Evolutionary conservation across 805 yeast species (phyloP).

Genomic region (Yueomyces sinensis): DNA sequence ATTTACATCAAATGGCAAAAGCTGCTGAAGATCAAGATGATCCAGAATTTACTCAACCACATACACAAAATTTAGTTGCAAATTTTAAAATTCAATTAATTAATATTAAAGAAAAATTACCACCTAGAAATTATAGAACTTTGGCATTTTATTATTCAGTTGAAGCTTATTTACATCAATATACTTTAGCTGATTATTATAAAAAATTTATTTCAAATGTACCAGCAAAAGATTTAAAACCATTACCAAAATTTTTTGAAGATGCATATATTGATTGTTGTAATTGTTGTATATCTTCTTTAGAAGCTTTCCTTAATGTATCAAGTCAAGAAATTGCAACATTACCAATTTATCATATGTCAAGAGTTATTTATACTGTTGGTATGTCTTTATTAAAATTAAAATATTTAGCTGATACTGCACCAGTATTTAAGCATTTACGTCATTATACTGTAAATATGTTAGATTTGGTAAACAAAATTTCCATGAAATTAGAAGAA

Average conservation of each 20-base stretch:
- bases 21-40: conserved; percentile 7
- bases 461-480: conserved; percentile 18
- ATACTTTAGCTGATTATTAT: conserved; percentile 22
- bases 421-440: conserved; percentile 33
- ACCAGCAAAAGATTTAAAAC: conserved; percentile 1
- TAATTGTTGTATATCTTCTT: conserved; percentile 37
- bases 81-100: conserved; percentile 39
- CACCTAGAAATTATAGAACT: conserved; percentile 27
- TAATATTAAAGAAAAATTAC: conserved; percentile 27
- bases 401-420: conserved; percentile 39
- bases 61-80: conserved; percentile 8
- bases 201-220: conserved; percentile 4
- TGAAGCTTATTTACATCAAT: conserved; percentile 59
- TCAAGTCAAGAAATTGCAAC: conserved; percentile 35
- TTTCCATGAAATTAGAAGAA: conserved; percentile 14
- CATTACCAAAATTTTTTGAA: conserved; percentile 22
- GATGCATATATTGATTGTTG: conserved; percentile 38
- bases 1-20: conserved; percentile 28
- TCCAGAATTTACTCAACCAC: conserved; percentile 6
- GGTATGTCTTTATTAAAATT: conserved; percentile 45
- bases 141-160: conserved; percentile 46
- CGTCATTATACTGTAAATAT: conserved; percentile 36
- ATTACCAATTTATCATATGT: conserved; percentile 42
- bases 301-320: conserved; percentile 34
- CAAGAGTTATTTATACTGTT: conserved; percentile 47